A percentile compares a stretch with the other conserved stretches of the same genome.
Evolutionary conservation across 768 basidiomycete genomes (phyloP).

Genomic region (Leccinum subtestaceum): DNA sequence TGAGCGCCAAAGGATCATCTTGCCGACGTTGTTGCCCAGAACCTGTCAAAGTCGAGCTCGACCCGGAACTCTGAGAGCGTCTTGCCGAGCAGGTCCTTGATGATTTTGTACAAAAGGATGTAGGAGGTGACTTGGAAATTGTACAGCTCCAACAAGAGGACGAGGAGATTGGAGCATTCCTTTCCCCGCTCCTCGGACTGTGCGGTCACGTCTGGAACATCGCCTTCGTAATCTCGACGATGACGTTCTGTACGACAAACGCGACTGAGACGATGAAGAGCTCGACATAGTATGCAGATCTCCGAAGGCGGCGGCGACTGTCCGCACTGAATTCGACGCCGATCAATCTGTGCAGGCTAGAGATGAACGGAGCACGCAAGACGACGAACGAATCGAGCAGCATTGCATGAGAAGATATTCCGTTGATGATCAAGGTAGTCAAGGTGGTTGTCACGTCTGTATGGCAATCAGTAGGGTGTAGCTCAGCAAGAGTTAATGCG

Average conservation of each 20-base stretch:
- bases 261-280: background rate
- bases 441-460: too few relatives aligned
- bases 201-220: conserved; percentile 10
- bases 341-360: conserved; percentile 74
- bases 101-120: conserved; percentile 35
- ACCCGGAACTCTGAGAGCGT: conserved; percentile 76
- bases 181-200: conserved; percentile 57
- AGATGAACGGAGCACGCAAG: conserved; percentile 81
- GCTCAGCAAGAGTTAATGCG: conserved; percentile 11
- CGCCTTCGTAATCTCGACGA: conserved; percentile 25
- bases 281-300: background rate
- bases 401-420: conserved; percentile 39
- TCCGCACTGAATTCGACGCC: conserved; percentile 87
- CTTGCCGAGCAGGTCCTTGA: conserved; percentile 65
- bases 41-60: conserved; percentile 66
- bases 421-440: too few relatives aligned
- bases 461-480: background rate
- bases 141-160: conserved; percentile 91
- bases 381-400: conserved; percentile 89
- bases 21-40: conserved; percentile 86
- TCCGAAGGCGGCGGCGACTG: background rate
- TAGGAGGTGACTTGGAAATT: conserved; percentile 89
- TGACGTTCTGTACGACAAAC: too few relatives aligned
- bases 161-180: conserved; percentile 84
- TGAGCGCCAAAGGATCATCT: conserved; percentile 89